phyloP scores from a whole-genome alignment of 2,329 filamentous ascomycete species.

The Aspergillus quadrilineatus region DNA sequence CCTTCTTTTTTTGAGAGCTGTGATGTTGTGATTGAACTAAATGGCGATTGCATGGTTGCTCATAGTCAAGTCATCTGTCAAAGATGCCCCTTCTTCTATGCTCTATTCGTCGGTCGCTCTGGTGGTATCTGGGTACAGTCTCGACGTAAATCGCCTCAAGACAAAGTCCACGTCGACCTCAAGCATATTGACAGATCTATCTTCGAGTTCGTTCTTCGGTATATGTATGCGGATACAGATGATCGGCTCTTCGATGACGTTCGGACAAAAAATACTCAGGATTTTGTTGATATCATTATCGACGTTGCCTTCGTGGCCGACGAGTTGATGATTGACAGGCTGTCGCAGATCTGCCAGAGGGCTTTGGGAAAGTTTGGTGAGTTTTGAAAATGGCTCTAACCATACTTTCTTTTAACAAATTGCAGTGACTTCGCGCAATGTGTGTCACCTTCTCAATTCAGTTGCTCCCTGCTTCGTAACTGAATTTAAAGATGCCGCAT shows the following conservation, averaged over 20 bases:
- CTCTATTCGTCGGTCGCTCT: conserved; percentile 84
- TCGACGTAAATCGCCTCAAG: conserved; percentile 53
- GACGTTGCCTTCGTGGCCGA: conserved; percentile 89
- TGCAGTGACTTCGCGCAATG: conserved; percentile 75
- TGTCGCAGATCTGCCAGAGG: conserved; percentile 86
- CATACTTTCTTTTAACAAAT: conserved; percentile 21
- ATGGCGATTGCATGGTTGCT: conserved; percentile 64
- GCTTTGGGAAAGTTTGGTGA: conserved; percentile 74
- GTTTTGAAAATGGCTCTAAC: conserved; percentile 21
- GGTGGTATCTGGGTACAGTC: conserved; percentile 78
- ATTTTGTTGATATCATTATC: conserved; percentile 84
- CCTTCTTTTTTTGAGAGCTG: conserved; percentile 71
- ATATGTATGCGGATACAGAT: conserved; percentile 81
- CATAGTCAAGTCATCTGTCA: conserved; percentile 79
- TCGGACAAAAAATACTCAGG: conserved; percentile 69
- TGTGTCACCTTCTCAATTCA: conserved; percentile 79
- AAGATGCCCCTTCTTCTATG: conserved; percentile 88
- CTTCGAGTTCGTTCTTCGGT: conserved; percentile 75
- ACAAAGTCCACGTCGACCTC: conserved; percentile 70
- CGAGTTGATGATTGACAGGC: conserved; percentile 88
- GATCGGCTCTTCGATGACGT: conserved; percentile 78
- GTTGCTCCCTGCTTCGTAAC: conserved; percentile 80
- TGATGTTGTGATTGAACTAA: conserved; percentile 77
- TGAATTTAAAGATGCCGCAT: conserved; percentile 80
- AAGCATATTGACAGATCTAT: conserved; percentile 72